Evolutionary conservation across 371 early-diverging fungal genomes (phyloP), one percentile per base, ranked within the genome.

Genomic region (Apophysomyces trapeziformis): DNA sequence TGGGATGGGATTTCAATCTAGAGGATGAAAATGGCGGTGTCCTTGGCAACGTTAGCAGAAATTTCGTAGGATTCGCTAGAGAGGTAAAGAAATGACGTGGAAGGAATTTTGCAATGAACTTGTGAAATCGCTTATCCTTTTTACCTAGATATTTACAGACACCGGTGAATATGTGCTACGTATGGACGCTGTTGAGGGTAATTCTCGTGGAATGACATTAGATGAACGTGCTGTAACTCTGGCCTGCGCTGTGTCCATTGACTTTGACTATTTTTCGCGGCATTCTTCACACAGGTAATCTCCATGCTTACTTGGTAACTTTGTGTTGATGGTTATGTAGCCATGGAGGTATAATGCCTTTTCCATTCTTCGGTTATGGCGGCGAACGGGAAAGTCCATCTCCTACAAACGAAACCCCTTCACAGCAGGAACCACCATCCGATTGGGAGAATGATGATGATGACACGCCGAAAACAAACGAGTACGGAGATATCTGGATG

Each of bases 201-300:
- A 76, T 60, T 68, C 77, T 16, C 72, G 90, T 37, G 85, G 83
- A 8, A 66, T 95, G 74, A 88, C 92, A 2, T 75, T 93, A 35
- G 95, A 95, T 71, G 90, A 93, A 67, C 86, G 94, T 45, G 95
- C 95, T 7, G 90, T 95, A 8, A 87, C 90, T 39, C 76, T 96
- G 45, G 93, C 92, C 0, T 89, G 90, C 58, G 95, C 96, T 57
- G 82, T 95, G 46, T 90, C 90, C n/a, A 90, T 94, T 60, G 96
- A 96, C 72, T 91, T 95, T 67, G 96, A 96, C 76, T 96, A 94
- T 69, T 96, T 95, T 68, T 90, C 90, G 16, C 77, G 94, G 38
- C 94, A 94, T 68, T 93, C 92, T 5, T 72, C 71, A 36, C 85
- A 85, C 66, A 81, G 85, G 86, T 88, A 39, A 5, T 38, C 0